A percentile compares a stretch with the other conserved stretches of the same genome.
Conservation (phyloP, 2,329 filamentous ascomycete genomes). For the Cladosporium sp. region DNA sequence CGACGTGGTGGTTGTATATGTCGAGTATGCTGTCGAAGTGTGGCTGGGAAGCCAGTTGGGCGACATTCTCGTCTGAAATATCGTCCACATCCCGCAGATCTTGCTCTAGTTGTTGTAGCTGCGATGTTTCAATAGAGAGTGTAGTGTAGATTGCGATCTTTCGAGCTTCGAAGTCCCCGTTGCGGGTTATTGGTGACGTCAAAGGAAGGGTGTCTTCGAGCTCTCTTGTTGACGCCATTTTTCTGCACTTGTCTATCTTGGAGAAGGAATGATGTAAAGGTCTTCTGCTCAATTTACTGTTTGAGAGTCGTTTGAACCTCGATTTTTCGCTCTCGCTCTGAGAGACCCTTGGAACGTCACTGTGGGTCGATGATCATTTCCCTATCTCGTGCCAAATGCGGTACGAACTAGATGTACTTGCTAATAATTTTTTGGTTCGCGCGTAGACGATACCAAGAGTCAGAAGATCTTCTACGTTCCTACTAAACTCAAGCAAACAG, state of each 20-base stretch:
- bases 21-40: neutral
- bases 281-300: neutral
- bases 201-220: neutral
- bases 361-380: neutral
- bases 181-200: neutral
- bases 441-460: neutral
- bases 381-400: neutral
- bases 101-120: neutral
- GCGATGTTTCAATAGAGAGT: neutral
- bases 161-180: neutral
- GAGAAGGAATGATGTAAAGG: no score
- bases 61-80: neutral
- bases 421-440: neutral
- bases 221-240: neutral
- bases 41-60: neutral
- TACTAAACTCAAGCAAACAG: neutral
- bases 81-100: neutral
- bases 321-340: neutral
- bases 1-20: neutral
- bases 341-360: neutral
- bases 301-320: neutral
- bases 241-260: neutral
- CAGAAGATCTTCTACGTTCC: neutral
- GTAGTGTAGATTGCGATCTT: neutral
- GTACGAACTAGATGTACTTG: neutral